Conservation (phyloP, 2,329 filamentous ascomycete genomes). For the Thermomyces lanuginosus region DNA sequence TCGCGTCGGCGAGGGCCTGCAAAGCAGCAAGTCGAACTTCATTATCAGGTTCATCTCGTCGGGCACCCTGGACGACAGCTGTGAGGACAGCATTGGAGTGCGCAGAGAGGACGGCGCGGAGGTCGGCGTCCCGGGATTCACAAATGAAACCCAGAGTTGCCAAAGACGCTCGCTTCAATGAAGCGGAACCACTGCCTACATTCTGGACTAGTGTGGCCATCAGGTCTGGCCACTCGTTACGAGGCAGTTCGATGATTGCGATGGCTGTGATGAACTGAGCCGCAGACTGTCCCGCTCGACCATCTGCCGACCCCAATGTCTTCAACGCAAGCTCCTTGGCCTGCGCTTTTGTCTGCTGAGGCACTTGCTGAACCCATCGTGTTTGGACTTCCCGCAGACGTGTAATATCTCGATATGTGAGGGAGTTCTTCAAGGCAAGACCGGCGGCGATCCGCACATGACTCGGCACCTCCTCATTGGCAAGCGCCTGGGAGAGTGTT, state of each 20-base stretch:
- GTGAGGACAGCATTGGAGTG: slow-evolving; percentile 98
- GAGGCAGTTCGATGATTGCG: slow-evolving; percentile 83
- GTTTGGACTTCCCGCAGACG: slow-evolving; percentile 79
- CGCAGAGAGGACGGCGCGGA: slow-evolving; percentile 60
- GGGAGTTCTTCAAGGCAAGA: slow-evolving; percentile 95
- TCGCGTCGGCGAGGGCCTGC: slow-evolving; percentile 81
- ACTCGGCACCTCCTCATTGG: slow-evolving; percentile 69
- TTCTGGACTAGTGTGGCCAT: slow-evolving; percentile 82
- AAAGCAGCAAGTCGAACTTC: slow-evolving; percentile 90
- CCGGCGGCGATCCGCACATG: slow-evolving; percentile 86
- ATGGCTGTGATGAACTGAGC: slow-evolving; percentile 93
- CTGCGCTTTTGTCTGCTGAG: slow-evolving; percentile 62
- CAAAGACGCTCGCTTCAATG: slow-evolving; percentile 86
- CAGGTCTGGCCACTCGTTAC: slow-evolving; percentile 82
- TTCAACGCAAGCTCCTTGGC: slow-evolving; percentile 85
- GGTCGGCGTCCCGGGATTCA: slow-evolving; percentile 79
- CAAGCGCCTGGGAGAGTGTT: slow-evolving; percentile 83
- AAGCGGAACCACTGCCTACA: slow-evolving; percentile 69
- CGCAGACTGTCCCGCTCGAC: slow-evolving; percentile 70
- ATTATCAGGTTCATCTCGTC: slow-evolving; percentile 83
- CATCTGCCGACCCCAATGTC: slow-evolving; percentile 64
- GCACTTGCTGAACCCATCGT: slow-evolving; percentile 79
- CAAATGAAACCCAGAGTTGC: slow-evolving; percentile 98
- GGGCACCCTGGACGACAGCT: slow-evolving; percentile 89
- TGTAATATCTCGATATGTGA: slow-evolving; percentile 77